Evolutionary conservation across 2,329 filamentous ascomycete genomes (phyloP).

Genomic region (Lizonia empirigonia): DNA sequence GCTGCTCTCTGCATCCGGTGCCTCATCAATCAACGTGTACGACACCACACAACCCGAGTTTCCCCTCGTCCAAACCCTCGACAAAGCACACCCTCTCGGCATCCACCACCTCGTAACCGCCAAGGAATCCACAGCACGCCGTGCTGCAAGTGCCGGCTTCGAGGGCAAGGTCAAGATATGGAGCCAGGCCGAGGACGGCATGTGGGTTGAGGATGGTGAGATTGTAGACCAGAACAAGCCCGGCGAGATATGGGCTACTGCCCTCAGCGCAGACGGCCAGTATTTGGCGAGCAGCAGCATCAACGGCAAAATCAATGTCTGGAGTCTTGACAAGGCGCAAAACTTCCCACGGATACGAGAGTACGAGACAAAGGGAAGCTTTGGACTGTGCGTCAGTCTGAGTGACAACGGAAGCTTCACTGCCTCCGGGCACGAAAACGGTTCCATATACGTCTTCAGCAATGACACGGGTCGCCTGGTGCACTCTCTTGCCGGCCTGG

Average conservation of each 20-base stretch:
- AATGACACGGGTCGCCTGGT: constrained; percentile 84
- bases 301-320: constrained; percentile 87
- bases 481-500: constrained; percentile 84
- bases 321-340: constrained; percentile 65
- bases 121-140: constrained; percentile 63
- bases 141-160: constrained; percentile 85
- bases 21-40: constrained; percentile 80
- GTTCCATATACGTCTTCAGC: constrained; percentile 91
- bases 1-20: constrained; percentile 83
- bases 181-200: constrained; percentile 60
- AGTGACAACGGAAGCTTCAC: constrained; percentile 80
- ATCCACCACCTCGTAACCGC: constrained; percentile 85
- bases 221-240: constrained; percentile 62
- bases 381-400: constrained; percentile 86
- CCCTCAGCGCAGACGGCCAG: constrained; percentile 80
- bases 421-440: constrained; percentile 91
- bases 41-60: constrained; percentile 73
- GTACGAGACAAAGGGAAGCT: constrained; percentile 92
- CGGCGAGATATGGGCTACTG: constrained; percentile 84
- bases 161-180: constrained; percentile 88
- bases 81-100: constrained; percentile 81
- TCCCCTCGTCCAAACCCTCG: constrained; percentile 78
- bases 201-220: constrained; percentile 59
- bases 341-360: constrained; percentile 70
- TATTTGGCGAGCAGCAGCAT: constrained; percentile 87